phyloP scores from a whole-genome alignment of 2,329 filamentous ascomycete species.

The Xylariaceae sp. region DNA sequence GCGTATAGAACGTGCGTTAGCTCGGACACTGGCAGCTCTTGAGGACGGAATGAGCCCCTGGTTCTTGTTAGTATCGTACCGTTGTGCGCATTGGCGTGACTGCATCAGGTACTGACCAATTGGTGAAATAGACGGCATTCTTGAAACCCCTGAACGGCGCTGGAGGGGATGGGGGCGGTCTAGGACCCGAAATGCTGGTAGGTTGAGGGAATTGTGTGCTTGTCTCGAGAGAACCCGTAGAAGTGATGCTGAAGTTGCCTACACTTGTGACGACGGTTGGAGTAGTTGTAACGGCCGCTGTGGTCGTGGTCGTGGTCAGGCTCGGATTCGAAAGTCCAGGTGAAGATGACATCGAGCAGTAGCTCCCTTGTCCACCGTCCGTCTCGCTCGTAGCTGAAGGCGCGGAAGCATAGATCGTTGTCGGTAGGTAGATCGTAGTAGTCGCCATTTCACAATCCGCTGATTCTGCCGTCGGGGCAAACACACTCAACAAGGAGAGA shows the following conservation, averaged over 20 bases:
- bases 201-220: constrained; percentile 13
- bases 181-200: constrained; percentile 10
- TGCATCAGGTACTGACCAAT: constrained; percentile 38
- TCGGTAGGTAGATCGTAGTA: constrained; percentile 23
- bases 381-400: constrained; percentile 1
- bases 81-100: not conserved
- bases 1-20: constrained; percentile 71
- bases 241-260: constrained; percentile 6
- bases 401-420: constrained; percentile 19
- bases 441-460: constrained; percentile 17
- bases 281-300: constrained; percentile 5
- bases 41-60: constrained; percentile 51
- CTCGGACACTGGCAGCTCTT: constrained; percentile 62
- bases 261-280: constrained; percentile 1
- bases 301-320: constrained; percentile 6
- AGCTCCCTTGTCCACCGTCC: no score
- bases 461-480: not conserved
- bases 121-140: constrained; percentile 51
- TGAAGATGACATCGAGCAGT: no score
- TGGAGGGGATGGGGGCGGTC: constrained; percentile 11
- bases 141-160: constrained; percentile 22
- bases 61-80: not conserved
- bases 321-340: no score
- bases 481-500: no score
- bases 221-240: constrained; percentile 7